phyloP scores from a whole-genome alignment of 768 basidiomycete genomes.

The Leucocoprinus birnbaumii region DNA sequence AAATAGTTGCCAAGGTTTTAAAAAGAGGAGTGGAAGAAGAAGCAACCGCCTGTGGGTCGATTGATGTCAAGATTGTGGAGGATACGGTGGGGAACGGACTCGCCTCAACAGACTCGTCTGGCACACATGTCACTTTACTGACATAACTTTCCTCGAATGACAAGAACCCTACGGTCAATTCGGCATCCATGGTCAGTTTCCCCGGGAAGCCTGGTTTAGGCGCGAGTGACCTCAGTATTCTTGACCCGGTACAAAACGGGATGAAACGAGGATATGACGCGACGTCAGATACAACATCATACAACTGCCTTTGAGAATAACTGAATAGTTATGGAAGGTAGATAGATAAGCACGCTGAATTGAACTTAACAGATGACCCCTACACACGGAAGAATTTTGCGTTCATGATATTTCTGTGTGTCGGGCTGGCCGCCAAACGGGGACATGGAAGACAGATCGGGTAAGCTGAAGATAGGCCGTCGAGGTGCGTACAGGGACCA shows the following conservation, averaged over 20 bases:
- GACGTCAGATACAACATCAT: constrained; percentile 84
- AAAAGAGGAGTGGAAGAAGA: constrained; percentile 73
- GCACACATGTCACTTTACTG: constrained; percentile 78
- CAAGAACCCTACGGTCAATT: constrained; percentile 87
- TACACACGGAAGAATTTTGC: constrained; percentile 85
- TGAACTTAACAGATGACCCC: constrained; percentile 8
- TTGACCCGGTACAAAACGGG: constrained; percentile 82
- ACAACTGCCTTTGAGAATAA: constrained; percentile 76
- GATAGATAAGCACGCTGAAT: constrained; percentile 12
- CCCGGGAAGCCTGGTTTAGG: constrained; percentile 17
- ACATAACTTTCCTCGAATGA: constrained; percentile 85
- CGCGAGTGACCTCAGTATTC: constrained; percentile 41
- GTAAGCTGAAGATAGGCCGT: constrained; percentile 41
- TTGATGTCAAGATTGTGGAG: not conserved
- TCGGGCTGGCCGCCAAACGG: constrained; percentile 35
- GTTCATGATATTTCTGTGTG: constrained; percentile 72
- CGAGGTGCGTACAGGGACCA: constrained; percentile 6
- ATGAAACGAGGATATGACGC: constrained; percentile 83
- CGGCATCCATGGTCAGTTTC: constrained; percentile 60
- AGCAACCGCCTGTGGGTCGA: constrained; percentile 55
- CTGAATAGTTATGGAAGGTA: constrained; percentile 34
- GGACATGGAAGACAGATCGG: constrained; percentile 43
- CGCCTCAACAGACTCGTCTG: constrained; percentile 79
- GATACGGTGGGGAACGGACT: constrained; percentile 21
- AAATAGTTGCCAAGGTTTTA: constrained; percentile 65